Evolutionary conservation across 164 flowering plant genomes (phyloP).

Genomic region (Macadamia tetraphylla): DNA sequence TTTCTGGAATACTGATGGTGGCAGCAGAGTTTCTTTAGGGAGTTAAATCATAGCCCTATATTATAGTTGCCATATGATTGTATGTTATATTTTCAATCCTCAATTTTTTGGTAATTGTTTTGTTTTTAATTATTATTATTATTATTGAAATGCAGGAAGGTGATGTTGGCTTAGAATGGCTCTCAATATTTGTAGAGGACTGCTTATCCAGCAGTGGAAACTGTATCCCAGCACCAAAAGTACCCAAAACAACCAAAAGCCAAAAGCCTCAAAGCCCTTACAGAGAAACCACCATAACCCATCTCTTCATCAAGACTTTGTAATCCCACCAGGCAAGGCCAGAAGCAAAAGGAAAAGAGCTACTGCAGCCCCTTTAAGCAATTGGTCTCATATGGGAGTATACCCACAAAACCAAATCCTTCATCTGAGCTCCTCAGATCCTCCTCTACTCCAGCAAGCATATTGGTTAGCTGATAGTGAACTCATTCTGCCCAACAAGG

Average conservation of each 20-base stretch:
- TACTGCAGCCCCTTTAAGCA: slow-evolving; percentile 12
- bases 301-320: slow-evolving; percentile 16
- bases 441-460: slow-evolving; percentile 49
- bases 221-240: slow-evolving; percentile 24
- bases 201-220: slow-evolving; percentile 44
- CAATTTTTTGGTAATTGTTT: neutral
- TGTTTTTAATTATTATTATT: neutral
- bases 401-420: slow-evolving; percentile 16
- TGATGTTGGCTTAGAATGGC: slow-evolving; percentile 54
- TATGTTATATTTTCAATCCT: neutral
- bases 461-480: slow-evolving; percentile 65
- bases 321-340: slow-evolving; percentile 32
- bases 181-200: slow-evolving; percentile 53
- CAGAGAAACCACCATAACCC: slow-evolving; percentile 13
- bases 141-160: slow-evolving; percentile 31
- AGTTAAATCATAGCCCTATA: neutral
- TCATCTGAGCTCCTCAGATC: slow-evolving; percentile 25
- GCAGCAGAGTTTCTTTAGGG: too few species aligned
- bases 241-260: neutral
- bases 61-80: neutral
- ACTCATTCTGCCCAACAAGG: slow-evolving; percentile 38
- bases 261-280: slow-evolving; percentile 11
- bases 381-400: slow-evolving; percentile 16
- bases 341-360: slow-evolving; percentile 50
- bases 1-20: neutral